Base-by-base conservation (phyloP, 805 yeast species). In the Scheffersomyces stipitis region DNA sequence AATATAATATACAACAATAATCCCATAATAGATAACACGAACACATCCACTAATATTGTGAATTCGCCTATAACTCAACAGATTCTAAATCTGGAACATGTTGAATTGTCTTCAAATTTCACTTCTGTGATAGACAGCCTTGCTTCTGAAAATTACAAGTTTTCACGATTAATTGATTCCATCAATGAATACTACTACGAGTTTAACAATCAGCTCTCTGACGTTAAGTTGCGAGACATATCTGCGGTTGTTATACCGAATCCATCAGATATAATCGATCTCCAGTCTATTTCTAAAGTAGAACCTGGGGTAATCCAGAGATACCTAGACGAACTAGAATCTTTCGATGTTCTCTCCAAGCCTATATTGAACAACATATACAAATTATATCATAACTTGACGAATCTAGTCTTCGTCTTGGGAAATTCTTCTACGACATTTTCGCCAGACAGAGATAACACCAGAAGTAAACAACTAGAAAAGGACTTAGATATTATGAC, bases 341-440 rank as follows among this genome's bases (percentile, higher is more conserved):
- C 68, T 4, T 65, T 64, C 41, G 71, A 64, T 29, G 42, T 42
- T 6, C 48, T 62, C 6, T 48, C 66, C 4, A 59, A 54, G 28
- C 73, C 73, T 5, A 49, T 67, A 14, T 42, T 66, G 18, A 56
- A 58, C 26, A 62, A 58, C 36, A 45, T 66, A 6, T 66, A 64
- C 39, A 54, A 53, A 31, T 55, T 65, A 31, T 64, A 61, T 44
- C 70, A 65, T 38, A 54, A 59, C 33, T 36, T 66, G 10, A 42
- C 47, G 27, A 37, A 39, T 3, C 30, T 51, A 24, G 34, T 42
- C 15, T 46, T 7, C 24, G 10, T 7, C 10, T 20, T 20, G 10
- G 24, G 24, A 20, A 20, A 7, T 7, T 7, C 24, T 7, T 7
- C 24, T 7, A 20, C 10, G 10, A 43, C 12, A 28, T 43, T 22